Conservation (phyloP, 805 yeast species). For the Nakazawaea ambrosiae region DNA sequence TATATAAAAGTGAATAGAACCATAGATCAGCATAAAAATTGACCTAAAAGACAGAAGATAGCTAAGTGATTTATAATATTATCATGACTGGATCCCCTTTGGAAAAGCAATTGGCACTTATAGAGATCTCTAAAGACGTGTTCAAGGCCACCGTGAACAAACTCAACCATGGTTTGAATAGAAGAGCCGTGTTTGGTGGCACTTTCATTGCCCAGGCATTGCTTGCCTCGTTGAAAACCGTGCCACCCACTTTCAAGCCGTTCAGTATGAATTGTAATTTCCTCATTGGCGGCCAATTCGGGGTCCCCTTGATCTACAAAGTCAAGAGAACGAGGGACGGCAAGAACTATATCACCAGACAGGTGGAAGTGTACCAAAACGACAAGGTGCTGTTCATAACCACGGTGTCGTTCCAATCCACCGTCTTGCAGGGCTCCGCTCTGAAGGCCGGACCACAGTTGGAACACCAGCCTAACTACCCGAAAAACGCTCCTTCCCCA, state of each 20-base stretch:
- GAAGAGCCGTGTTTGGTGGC: constrained; percentile 6
- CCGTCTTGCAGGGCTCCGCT: constrained; percentile 24
- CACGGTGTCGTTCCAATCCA: constrained; percentile 37
- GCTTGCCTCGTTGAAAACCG: not conserved
- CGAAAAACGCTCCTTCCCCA: constrained; percentile 20
- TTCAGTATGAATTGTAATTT: constrained; percentile 59
- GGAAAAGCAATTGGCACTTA: constrained; percentile 7
- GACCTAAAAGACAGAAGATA: no score
- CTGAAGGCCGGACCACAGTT: constrained; percentile 22
- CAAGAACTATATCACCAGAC: constrained; percentile 42
- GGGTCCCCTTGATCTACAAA: constrained; percentile 39
- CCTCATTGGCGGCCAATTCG: constrained; percentile 44
- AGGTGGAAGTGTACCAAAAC: constrained; percentile 49
- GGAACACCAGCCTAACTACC: constrained; percentile 20
- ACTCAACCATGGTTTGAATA: not conserved
- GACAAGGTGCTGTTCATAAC: constrained; percentile 45
- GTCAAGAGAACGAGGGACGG: constrained; percentile 49
- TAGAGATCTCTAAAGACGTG: constrained; percentile 2
- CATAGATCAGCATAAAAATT: no score
- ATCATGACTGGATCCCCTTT: constrained; percentile 1
- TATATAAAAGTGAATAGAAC: no score
- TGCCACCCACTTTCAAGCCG: constrained; percentile 44
- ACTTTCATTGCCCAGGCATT: constrained; percentile 3
- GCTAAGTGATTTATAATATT: no score
- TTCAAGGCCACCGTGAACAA: not conserved